These are phyloP conservation scores for Bretziella fagacearum DNA, from an alignment of 2,329 filamentous ascomycete species.

Conservation along the genomic window DNA sequence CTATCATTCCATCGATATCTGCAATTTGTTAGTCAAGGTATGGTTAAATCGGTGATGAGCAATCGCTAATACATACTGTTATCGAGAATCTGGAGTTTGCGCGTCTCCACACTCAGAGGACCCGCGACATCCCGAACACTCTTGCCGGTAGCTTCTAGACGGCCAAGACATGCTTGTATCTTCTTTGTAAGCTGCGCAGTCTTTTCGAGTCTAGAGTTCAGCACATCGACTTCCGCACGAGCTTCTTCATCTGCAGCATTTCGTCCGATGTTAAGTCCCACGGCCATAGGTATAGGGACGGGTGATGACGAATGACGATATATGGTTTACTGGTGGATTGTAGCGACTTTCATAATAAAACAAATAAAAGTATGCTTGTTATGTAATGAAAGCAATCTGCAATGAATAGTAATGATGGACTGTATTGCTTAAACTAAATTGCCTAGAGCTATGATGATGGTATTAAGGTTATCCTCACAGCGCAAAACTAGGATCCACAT, in stretches of 20 bases:
- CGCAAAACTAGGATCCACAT: no score
- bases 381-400: no score
- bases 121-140: constrained; percentile 84
- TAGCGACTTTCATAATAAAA: no score
- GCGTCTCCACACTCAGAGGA: constrained; percentile 83
- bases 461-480: no score
- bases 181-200: constrained; percentile 87
- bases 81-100: constrained; percentile 71
- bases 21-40: constrained; percentile 12
- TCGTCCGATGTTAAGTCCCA: constrained; percentile 18
- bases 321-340: no score
- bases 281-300: no score
- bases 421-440: no score
- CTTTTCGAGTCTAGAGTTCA: constrained; percentile 68
- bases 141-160: constrained; percentile 75
- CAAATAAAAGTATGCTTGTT: no score
- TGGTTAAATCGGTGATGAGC: not conserved
- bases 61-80: constrained; percentile 39
- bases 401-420: no score
- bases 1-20: constrained; percentile 75
- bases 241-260: constrained; percentile 48
- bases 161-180: constrained; percentile 72
- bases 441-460: no score
- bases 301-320: no score
- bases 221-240: constrained; percentile 51